These are phyloP conservation scores for Senecio squalidus DNA, from an alignment of 140 eudicot species.

Conservation along the genomic window DNA sequence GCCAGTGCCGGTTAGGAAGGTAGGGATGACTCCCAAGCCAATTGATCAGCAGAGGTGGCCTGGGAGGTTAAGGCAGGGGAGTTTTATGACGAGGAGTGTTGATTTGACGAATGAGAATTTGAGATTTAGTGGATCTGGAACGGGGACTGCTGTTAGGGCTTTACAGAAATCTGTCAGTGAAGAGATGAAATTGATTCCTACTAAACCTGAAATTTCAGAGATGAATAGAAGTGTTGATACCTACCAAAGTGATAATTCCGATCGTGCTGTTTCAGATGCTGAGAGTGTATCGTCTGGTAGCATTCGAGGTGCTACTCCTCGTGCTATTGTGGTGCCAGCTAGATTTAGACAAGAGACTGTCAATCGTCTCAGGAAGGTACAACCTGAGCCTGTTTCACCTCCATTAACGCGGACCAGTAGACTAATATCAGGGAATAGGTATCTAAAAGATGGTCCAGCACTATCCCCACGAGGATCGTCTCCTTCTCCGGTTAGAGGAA, in stretches of 20 bases:
- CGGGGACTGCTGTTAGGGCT: constrained; percentile 37
- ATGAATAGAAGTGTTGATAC: constrained; percentile 11
- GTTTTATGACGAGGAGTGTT: constrained; percentile 64
- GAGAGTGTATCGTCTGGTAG: constrained; percentile 71
- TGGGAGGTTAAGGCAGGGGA: constrained; percentile 43
- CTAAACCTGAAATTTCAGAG: constrained; percentile 13
- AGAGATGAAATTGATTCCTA: constrained; percentile 20
- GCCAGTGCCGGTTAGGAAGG: constrained; percentile 56
- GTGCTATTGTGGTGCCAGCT: constrained; percentile 61
- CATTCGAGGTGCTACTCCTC: constrained; percentile 33
- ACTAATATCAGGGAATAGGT: constrained; percentile 29
- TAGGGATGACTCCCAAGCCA: constrained; percentile 31
- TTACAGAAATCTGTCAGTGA: constrained; percentile 42
- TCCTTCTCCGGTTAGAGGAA: constrained; percentile 62
- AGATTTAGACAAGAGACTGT: constrained; percentile 60
- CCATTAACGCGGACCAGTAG: constrained; percentile 34
- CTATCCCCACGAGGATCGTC: constrained; percentile 51
- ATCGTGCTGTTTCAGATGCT: constrained; percentile 41
- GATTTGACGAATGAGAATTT: constrained; percentile 59
- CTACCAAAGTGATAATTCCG: constrained; percentile 27
- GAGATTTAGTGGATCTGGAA: constrained; percentile 57
- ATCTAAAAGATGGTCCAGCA: constrained; percentile 35
- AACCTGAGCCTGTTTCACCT: constrained; percentile 55
- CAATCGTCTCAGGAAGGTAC: constrained; percentile 39
- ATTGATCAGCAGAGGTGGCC: constrained; percentile 83